phyloP scores from a whole-genome alignment of 2,329 filamentous ascomycete species.

The Pseudogymnoascus sp. region DNA sequence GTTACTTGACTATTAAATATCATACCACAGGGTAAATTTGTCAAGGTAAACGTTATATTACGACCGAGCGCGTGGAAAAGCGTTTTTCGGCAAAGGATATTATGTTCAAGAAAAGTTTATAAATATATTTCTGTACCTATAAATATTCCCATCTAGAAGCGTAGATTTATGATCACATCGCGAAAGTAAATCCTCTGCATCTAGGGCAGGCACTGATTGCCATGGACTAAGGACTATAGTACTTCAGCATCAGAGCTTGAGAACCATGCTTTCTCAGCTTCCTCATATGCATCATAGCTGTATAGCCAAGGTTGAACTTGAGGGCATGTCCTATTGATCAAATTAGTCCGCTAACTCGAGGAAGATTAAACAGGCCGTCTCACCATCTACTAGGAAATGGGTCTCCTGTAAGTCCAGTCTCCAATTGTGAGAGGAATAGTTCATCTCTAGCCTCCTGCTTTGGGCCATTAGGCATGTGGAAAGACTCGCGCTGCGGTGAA shows the following conservation, averaged over 20 bases:
- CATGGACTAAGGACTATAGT: conserved; percentile 25
- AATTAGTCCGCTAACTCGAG: not conserved
- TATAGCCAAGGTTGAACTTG: not conserved
- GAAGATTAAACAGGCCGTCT: not conserved
- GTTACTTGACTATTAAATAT: too few relatives aligned
- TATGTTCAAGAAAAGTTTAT: too few relatives aligned
- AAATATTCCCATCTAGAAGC: too few relatives aligned
- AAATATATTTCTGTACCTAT: too few relatives aligned
- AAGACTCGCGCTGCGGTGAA: not conserved
- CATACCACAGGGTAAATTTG: too few relatives aligned
- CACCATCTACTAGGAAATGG: not conserved
- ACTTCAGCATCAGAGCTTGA: conserved; percentile 21
- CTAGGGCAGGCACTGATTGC: conserved; percentile 27
- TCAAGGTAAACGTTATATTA: too few relatives aligned
- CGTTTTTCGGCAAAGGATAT: too few relatives aligned
- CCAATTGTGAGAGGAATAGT: not conserved
- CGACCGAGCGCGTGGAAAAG: too few relatives aligned
- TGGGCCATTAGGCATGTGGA: conserved; percentile 9
- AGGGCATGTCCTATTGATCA: not conserved
- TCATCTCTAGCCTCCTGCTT: conserved; percentile 7
- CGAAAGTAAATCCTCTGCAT: conserved; percentile 21
- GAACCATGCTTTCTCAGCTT: not conserved
- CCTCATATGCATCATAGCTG: not conserved
- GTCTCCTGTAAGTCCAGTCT: not conserved
- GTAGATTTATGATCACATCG: not conserved